Conservation (phyloP, 1,139 yeast genomes). For the Suhomyces bolitotheri region DNA sequence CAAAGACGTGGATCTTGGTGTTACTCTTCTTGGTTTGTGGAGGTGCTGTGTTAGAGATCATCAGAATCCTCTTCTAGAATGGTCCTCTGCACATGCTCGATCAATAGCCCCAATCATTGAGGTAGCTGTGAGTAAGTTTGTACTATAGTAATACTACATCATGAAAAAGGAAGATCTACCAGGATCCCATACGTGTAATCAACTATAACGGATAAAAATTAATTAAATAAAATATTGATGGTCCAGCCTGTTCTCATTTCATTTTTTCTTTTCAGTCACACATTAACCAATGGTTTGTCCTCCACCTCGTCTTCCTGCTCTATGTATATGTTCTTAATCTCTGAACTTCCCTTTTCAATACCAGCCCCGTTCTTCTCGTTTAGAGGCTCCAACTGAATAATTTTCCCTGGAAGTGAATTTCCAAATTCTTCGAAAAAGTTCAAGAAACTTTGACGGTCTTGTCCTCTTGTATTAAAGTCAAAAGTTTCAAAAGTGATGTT, state of each 20-base stretch:
- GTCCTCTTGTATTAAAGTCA: slow-evolving; percentile 17
- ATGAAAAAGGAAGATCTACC: no score
- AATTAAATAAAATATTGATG: no score
- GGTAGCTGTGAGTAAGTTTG: slow-evolving; percentile 2
- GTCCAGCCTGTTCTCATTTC: no score
- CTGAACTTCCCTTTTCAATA: background rate
- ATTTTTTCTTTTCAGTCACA: no score
- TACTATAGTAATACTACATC: slow-evolving; percentile 9
- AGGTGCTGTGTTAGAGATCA: slow-evolving; percentile 75
- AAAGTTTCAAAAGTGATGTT: slow-evolving; percentile 37
- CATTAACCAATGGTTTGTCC: background rate
- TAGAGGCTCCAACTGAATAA: slow-evolving; percentile 5
- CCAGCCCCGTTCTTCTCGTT: background rate
- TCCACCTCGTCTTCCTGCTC: slow-evolving; percentile 9
- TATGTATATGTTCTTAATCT: slow-evolving; percentile 8
- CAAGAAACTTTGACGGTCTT: slow-evolving; percentile 15
- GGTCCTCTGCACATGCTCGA: no score
- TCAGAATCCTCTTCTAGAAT: slow-evolving; percentile 45
- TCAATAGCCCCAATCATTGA: slow-evolving; percentile 3
- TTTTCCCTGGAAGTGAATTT: slow-evolving; percentile 17
- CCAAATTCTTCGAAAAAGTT: slow-evolving; percentile 22
- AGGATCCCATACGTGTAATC: no score
- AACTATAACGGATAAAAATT: no score
- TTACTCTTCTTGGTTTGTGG: slow-evolving; percentile 76
- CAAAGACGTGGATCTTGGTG: slow-evolving; percentile 59